Base-by-base conservation (phyloP, 148 eudicot species). In the Chenopodium album region DNA sequence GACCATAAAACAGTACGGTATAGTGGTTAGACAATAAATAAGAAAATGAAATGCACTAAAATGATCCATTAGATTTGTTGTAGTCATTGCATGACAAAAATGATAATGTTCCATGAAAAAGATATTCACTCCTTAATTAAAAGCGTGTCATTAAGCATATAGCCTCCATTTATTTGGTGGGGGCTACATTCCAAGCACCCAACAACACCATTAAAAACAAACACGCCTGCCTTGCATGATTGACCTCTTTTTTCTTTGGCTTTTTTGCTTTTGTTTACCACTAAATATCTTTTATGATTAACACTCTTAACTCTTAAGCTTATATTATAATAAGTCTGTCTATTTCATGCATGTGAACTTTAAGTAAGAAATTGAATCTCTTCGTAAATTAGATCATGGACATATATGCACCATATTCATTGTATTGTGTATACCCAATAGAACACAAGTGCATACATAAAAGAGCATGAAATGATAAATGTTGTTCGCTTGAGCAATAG, bases 21-120 rank as follows among this genome's bases (percentile, higher is more conserved):
- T 9, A 20, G 66, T 62, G 23, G 23, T 9, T 62, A 19, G 62
- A 17, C 17, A 56, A 11, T 16, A 56, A 56, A 14, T 14, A 62
- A 4, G 12, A 56, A 56, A 20, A 62, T 9, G 65, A 22, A 62
- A 20, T 4, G 65, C 65, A 20, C 65, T 22, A 62, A 16, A 22
- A 46, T 72, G 29, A 41, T 72, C 54, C 14, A 13, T 12, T 13
- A 14, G 76, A 50, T 74, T 48, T 48, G 29, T 74, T 47, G 77
- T 74, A 50, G 62, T 52, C 62, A 74, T 74, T 74, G 63, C 62
- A 50, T 74, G 77, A n/a, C 77, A 74, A 74, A 64, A 74, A 28
- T 74, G 63, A 74, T 50, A 73, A 74, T 74, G 77, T 26, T 74
- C 31, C 20, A 13, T 4, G 10, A 74, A 74, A 48, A 74, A 13